Base-by-base conservation (phyloP, 1,139 yeast genomes). In the Lodderomyces metapsilosis region DNA sequence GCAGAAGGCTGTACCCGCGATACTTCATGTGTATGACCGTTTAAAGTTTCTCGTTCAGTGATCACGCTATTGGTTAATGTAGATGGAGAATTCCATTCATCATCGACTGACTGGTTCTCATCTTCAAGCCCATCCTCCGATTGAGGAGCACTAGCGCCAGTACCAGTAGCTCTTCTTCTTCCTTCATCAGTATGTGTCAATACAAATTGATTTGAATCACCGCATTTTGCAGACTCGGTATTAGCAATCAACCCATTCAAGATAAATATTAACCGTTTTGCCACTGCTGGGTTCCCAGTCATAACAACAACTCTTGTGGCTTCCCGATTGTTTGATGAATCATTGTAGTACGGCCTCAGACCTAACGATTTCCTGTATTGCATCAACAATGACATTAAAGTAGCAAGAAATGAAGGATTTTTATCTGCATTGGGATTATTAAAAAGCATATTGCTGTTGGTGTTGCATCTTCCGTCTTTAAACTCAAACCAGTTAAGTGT, bases 231-330 rank as follows among this genome's bases (percentile, higher is more conserved):
- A 15, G 37, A 23, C 12, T 50, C 46, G 27, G 44, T 43, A 47
- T 58, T 58, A 1, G 76, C 71, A 7, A 76, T 57, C 28, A 79
- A 50, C 0, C 80, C 84, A 43, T 78, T 71, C 12, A 80, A 50
- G 8, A 80, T 75, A 44, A 78, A 80, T 0, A 80, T 61, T 43
- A 80, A 59, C 52, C 78, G 79, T 50, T 79, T 80, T 0, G 85
- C 84, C 8, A 80, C 82, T 22, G 74, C 74, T 17, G 82, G 79
- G 50, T 80, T 80, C 5, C 81, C 78, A 0, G 85, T 79, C 76
- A 78, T 70, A 4, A 80, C 64, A 3, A 79, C 80, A 0, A 80
- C 64, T 41, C 84, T 64, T 4, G 77, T 64, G 3, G 69, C 54
- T 38, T 71, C 74, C 25, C 62, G 60, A 2, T 52, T 43, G 16